These are phyloP conservation scores for Dalechampia spathulata DNA, from an alignment of 441 rosid species.

Conservation along the genomic window DNA sequence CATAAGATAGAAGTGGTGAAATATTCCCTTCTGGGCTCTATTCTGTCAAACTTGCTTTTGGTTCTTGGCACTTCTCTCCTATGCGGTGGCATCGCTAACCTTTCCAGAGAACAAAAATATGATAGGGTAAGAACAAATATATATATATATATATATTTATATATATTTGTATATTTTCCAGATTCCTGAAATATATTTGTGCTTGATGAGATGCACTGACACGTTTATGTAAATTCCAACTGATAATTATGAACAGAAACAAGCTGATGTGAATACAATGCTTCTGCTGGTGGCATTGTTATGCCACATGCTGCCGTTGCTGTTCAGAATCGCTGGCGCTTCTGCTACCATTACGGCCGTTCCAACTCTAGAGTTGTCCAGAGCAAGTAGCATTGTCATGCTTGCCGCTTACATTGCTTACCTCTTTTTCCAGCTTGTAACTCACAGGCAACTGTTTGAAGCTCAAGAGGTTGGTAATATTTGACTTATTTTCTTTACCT, in stretches of 20 bases:
- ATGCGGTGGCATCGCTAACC: conserved; percentile 77
- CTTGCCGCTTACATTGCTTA: conserved; percentile 49
- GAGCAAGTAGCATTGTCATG: conserved; percentile 78
- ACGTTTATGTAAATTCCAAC: too few species aligned
- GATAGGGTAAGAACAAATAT: conserved; percentile 79
- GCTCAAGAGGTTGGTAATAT: conserved; percentile 33
- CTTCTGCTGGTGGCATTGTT: conserved; percentile 55
- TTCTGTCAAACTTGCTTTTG: conserved; percentile 77
- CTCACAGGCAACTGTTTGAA: conserved; percentile 66
- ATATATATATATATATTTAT: too few species aligned
- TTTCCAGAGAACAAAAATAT: conserved; percentile 52
- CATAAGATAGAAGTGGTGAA: conserved; percentile 67
- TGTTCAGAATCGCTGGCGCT: conserved; percentile 37
- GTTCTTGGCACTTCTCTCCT: conserved; percentile 89
- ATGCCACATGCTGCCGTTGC: conserved; percentile 62
- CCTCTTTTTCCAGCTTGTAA: conserved; percentile 58
- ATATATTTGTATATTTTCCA: too few species aligned
- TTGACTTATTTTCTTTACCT: not conserved
- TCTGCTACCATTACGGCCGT: conserved; percentile 18
- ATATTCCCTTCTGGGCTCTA: conserved; percentile 80
- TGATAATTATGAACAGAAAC: conserved; percentile 42
- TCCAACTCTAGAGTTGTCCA: conserved; percentile 46
- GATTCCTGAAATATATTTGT: too few species aligned
- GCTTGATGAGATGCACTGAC: too few species aligned
- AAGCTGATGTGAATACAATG: conserved; percentile 71